A percentile compares a stretch with the other conserved stretches of the same genome.
Conservation (phyloP, 768 basidiomycete genomes). For the Naganishia antarctica region DNA sequence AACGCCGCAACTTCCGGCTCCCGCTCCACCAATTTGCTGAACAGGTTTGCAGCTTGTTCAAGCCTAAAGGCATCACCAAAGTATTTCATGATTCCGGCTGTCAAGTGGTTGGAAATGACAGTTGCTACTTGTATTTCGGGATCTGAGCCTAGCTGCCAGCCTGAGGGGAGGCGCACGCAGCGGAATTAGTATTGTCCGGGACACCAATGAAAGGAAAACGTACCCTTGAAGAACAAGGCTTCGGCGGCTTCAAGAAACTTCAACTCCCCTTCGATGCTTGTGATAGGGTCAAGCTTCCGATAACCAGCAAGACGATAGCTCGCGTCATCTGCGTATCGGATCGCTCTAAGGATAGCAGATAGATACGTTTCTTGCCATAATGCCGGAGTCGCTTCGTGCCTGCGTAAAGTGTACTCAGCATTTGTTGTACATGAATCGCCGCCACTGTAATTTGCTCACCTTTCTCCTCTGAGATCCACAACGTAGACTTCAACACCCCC, state of each 20-base stretch:
- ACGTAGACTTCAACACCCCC: constrained; percentile 93
- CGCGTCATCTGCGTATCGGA: constrained; percentile 93
- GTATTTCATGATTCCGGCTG: constrained; percentile 91
- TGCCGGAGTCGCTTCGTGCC: constrained; percentile 82
- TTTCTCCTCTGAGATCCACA: constrained; percentile 86
- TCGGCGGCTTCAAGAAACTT: constrained; percentile 88
- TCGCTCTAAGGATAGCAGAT: constrained; percentile 81
- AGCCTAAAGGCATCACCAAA: constrained; percentile 86
- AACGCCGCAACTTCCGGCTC: constrained; percentile 87
- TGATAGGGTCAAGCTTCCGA: constrained; percentile 91
- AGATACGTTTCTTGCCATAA: constrained; percentile 98
- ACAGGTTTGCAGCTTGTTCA: constrained; percentile 83
- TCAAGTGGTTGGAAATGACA: constrained; percentile 90
- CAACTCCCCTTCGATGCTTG: constrained; percentile 77
- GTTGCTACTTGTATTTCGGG: constrained; percentile 99
- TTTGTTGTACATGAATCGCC: too few species aligned
- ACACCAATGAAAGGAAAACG: too few species aligned
- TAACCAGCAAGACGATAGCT: constrained; percentile 87
- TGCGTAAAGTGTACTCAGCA: constrained; percentile 40
- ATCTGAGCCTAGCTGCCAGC: constrained; percentile 97
- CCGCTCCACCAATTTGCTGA: constrained; percentile 77
- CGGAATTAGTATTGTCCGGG: too few species aligned
- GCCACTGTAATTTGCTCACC: too few species aligned
- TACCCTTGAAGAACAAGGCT: constrained; percentile 78
- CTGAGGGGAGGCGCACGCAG: too few species aligned